Evolutionary conservation across 176 grass and related monocot genomes (phyloP), one percentile per base, ranked within the genome.

Genomic region (Paspalum notatum): DNA sequence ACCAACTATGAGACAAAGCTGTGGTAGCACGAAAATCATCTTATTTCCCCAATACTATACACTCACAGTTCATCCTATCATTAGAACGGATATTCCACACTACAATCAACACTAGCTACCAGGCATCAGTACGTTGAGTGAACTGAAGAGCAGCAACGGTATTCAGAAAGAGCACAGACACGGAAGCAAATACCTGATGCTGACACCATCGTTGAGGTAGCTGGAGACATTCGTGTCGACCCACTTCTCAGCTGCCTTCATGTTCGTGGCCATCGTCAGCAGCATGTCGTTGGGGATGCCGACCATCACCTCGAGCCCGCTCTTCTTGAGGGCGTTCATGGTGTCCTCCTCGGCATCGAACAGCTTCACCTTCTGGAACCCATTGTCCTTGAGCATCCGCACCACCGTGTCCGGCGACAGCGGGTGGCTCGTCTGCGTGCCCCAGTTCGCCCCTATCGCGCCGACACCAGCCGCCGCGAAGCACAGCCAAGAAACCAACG

Each of bases 251-350:
- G 96, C 96, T 25, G 83, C 62, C 78, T 86, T 90, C 72, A 91
- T 65, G 72, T 47, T 99, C 13, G 82, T 91, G 17, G 96, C 92
- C 48, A 99, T 85, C 1, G 12, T 74, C 37, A 0, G 3, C 47
- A 99, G 85, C 90, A 99, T 80, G 20, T 99, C 96, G 82, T 99
- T 99, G 13, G 96, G 96, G 80, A 99, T 93, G 86, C 96, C 96
- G 44, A 95, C 92, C 96, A 99, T 99, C 18, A 99, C 96, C 88
- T 99, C 88, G 17, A 99, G 81, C 15, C 96, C 88, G 62, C 96
- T 95, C 90, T 99, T 99, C 84, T 56, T 93, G 41, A 99, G 86
- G 22, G 96, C 96, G 84, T 40, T 85, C 96, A 99, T 95, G 62
- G 88, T 93, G 47, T 50, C 86, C 2, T 99, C 96, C 81, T 95